phyloP scores from a whole-genome alignment of 495 filamentous ascomycete genomes.

The Amniculicola lignicola region DNA sequence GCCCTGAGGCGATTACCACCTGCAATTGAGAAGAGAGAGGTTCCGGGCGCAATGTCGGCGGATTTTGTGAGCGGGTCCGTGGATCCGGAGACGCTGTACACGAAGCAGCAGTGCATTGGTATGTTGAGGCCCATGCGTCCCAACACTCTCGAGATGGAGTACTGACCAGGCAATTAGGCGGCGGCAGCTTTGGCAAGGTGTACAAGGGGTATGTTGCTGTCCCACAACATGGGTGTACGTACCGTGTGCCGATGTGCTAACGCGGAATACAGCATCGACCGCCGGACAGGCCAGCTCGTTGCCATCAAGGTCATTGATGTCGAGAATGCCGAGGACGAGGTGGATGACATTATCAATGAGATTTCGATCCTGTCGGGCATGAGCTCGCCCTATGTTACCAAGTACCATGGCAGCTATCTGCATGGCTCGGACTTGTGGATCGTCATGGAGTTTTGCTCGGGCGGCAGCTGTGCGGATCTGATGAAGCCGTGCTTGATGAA shows the following conservation, averaged over 20 bases:
- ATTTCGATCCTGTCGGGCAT: conserved; percentile 94
- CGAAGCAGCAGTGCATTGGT: conserved; percentile 93
- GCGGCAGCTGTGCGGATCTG: conserved; percentile 86
- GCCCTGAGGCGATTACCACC: too few species aligned
- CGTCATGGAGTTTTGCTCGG: conserved; percentile 91
- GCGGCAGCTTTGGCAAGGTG: conserved; percentile 92
- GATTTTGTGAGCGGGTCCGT: conserved; percentile 28
- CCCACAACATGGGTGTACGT: conserved; percentile 19
- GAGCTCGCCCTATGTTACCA: conserved; percentile 89
- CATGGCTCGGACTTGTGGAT: conserved; percentile 98
- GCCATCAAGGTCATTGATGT: conserved; percentile 98
- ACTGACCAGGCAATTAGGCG: conserved; percentile 48
- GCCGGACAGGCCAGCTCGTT: conserved; percentile 76
- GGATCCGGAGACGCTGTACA: conserved; percentile 85
- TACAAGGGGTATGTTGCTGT: conserved; percentile 75
- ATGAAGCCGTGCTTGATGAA: conserved; percentile 89
- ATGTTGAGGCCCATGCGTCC: too few species aligned
- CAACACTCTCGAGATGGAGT: neutral
- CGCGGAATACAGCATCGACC: conserved; percentile 68
- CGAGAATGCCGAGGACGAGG: conserved; percentile 96
- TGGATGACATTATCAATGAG: conserved; percentile 98
- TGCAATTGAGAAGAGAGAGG: too few species aligned
- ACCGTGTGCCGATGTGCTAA: conserved; percentile 41
- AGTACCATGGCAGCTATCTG: conserved; percentile 93
- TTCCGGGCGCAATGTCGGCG: conserved; percentile 10